Evolutionary conservation across 768 basidiomycete genomes (phyloP).

Genomic region (Lactarius hatsudake): DNA sequence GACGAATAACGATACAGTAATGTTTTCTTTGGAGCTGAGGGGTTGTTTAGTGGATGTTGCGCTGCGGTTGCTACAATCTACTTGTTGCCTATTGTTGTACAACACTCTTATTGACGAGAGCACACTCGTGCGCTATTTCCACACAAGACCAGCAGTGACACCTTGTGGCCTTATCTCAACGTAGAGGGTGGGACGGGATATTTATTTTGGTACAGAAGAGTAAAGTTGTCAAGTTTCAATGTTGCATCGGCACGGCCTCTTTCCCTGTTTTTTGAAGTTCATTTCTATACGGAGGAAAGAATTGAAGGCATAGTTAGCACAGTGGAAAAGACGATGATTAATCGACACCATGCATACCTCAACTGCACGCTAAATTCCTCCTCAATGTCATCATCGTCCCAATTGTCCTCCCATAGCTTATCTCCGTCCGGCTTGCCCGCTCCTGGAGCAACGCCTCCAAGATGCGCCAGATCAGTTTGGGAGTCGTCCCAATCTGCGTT

Average conservation of each 20-base stretch:
- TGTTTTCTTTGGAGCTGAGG: background rate
- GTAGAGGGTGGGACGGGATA: background rate
- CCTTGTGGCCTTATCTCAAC: background rate
- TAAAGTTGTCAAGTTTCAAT: slow-evolving; percentile 5
- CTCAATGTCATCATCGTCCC: slow-evolving; percentile 99
- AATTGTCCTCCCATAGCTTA: slow-evolving; percentile 99
- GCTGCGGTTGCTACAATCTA: background rate
- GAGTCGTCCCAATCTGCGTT: slow-evolving; percentile 81
- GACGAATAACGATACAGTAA: background rate
- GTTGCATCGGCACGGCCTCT: slow-evolving; percentile 36
- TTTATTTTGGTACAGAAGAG: slow-evolving; percentile 1
- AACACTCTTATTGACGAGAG: background rate
- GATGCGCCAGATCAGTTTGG: slow-evolving; percentile 76
- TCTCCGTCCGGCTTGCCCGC: slow-evolving; percentile 78
- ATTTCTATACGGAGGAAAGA: slow-evolving; percentile 42
- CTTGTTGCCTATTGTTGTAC: slow-evolving; percentile 1
- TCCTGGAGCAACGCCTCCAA: slow-evolving; percentile 70
- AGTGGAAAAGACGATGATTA: background rate
- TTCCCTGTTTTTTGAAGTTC: slow-evolving; percentile 61
- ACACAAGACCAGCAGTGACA: background rate
- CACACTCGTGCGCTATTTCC: background rate
- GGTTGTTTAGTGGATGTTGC: too few relatives aligned
- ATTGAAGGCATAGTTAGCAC: background rate
- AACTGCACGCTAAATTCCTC: slow-evolving; percentile 96
- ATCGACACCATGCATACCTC: slow-evolving; percentile 57